A percentile compares a stretch with the other conserved stretches of the same genome.
Evolutionary conservation across 2,329 filamentous ascomycete species (phyloP).

Genomic region (Aspergillus udagawae): DNA sequence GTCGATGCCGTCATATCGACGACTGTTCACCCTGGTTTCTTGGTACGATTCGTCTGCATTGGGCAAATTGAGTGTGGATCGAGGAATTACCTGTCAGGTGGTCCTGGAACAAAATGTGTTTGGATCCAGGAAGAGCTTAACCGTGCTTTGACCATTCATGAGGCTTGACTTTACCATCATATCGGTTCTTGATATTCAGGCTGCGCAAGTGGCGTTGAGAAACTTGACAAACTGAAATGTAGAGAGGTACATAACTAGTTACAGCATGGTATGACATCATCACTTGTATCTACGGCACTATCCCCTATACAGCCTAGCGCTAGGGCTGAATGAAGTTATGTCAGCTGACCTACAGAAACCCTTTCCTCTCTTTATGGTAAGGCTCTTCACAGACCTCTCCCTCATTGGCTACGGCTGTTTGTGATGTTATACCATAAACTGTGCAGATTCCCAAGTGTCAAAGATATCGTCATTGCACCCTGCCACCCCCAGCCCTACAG

Average conservation of each 20-base stretch:
- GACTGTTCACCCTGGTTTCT: neutral
- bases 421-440: neutral
- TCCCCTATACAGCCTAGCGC: neutral
- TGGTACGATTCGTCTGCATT: neutral
- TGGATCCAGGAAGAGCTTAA: neutral
- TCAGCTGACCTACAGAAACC: slow-evolving; percentile 7
- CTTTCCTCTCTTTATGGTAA: slow-evolving; percentile 1
- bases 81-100: neutral
- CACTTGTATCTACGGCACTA: neutral
- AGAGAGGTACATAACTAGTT: neutral
- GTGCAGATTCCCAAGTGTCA: neutral
- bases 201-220: neutral
- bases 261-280: neutral
- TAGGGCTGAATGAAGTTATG: neutral
- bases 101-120: neutral
- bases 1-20: slow-evolving; percentile 15
- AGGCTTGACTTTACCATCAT: neutral
- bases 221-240: neutral
- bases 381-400: neutral
- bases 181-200: neutral
- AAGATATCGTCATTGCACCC: neutral
- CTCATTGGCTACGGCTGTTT: neutral
- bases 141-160: neutral
- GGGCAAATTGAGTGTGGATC: neutral
- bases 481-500: neutral